Percentiles rank a stretch among this genome's conserved stretches.
phyloP scores from a whole-genome alignment of 306 rosid genomes.

The Sechiopsis laciniata region DNA sequence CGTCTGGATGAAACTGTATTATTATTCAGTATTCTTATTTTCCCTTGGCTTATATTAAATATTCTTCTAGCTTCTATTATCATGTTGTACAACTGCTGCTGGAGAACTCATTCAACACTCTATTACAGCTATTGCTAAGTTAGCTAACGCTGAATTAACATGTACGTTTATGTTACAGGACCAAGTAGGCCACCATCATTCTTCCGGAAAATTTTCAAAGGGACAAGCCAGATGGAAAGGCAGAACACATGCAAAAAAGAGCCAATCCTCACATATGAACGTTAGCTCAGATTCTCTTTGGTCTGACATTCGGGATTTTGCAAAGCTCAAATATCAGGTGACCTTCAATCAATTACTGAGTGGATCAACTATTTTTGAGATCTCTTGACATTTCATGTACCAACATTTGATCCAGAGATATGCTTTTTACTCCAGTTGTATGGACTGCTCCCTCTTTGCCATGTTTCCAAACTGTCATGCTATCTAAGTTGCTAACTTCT shows the following conservation, averaged over 20 bases:
- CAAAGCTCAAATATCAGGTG: slow-evolving; percentile 84
- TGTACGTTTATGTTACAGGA: slow-evolving; percentile 46
- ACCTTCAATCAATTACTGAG: slow-evolving; percentile 3
- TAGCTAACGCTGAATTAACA: background rate
- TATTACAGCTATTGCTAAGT: background rate
- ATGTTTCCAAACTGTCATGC: background rate
- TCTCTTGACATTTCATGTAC: slow-evolving; percentile 2
- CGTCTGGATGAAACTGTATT: background rate
- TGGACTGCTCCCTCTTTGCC: slow-evolving; percentile 10
- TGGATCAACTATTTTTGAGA: background rate
- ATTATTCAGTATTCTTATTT: slow-evolving; percentile 1
- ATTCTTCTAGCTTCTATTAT: background rate
- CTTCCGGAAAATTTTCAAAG: slow-evolving; percentile 57
- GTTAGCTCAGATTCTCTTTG: slow-evolving; percentile 78
- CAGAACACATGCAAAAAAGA: slow-evolving; percentile 51
- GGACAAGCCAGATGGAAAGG: slow-evolving; percentile 75
- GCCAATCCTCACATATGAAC: slow-evolving; percentile 50
- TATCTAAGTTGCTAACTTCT: background rate
- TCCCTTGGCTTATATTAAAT: slow-evolving; percentile 3
- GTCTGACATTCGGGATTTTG: slow-evolving; percentile 73
- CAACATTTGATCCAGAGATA: background rate
- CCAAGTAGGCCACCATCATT: slow-evolving; percentile 54
- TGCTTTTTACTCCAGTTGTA: background rate
- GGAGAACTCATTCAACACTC: background rate
- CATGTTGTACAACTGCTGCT: background rate